Evolutionary conservation across 2,329 filamentous ascomycete genomes (phyloP), one percentile per base, ranked within the genome.

Genomic region (Botryosphaeria dothidea): DNA sequence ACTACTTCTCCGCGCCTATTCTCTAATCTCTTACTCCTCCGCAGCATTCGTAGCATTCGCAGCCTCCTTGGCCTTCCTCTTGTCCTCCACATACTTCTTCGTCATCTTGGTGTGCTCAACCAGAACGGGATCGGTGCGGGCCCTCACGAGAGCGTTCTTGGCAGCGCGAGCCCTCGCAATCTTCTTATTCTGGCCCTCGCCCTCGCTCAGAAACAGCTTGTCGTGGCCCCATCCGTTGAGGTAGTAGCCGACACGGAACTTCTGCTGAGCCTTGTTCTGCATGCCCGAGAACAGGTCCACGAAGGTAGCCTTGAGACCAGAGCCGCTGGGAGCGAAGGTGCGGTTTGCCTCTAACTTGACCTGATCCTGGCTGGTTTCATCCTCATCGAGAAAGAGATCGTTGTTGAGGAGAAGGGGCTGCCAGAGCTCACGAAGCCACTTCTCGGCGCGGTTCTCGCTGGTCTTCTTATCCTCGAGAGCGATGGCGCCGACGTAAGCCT

Each of bases 401-500:
- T 6, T 8, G 23, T n/a, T 6, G 7, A 34, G 36, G 41, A 96
- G 78, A 4, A 85, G 87, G 52, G 83, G 86, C 3, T 85, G 84
- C 92, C 93, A 97, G 0, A 97, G 80, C 7, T 83, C 79, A 58
- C 86, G 89, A 51, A 97, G 79, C 92, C 93, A 98, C 15, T 83
- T 75, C 60, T 89, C 84, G 1, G 85, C 88, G 25, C 61, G 61
- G 9, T 21, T 29, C 80, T 77, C 0, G 87, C 83, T 70, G 92
- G 86, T 0, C 89, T 88, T 2, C 92, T 79, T 36, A 19, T 64
- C 61, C 7, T 64, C 61, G 8, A 54, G 34, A 7, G 96, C 85
- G 5, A 93, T 79, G 3, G 90, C 93, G 8, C 91, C 93, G 17
- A 96, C 86, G 70, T 96, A 97, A 0, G 94, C 91, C 75, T 98